Base-by-base conservation (phyloP, 2,329 filamentous ascomycete genomes). In the Alternaria sp. region DNA sequence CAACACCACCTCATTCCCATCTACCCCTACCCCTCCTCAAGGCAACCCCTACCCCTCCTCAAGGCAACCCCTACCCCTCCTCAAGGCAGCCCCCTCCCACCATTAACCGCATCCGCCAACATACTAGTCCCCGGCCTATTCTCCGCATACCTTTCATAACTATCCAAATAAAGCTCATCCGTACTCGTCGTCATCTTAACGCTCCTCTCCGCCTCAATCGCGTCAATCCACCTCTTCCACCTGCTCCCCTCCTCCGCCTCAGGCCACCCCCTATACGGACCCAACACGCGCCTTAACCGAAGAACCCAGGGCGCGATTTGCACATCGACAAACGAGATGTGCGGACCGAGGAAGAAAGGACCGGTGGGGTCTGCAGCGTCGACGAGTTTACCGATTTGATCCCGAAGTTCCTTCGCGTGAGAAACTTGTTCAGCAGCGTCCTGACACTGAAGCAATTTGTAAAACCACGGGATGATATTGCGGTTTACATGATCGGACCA, bases 401-500 rank as follows among this genome's bases (percentile, higher is more conserved):
- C 83, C 67, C 89, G 88, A 26, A 97, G 84, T 63, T 88, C 87
- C 51, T 86, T 84, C 0, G 87, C 87, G 67, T 86, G 82, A 47
- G 86, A 82, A 11, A 86, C 77, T 71, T 91, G 90, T 65, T 88
- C 86, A 13, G 83, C 71, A 17, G 81, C 71, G 13, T 91, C 87
- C 67, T 89, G 86, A 2, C 89, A 87, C 78, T 90, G 89, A 0
- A 96, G 84, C 17, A 93, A 85, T 32, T 86, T 85, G 79, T 93
- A 94, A 82, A 96, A 96, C 11, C 84, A 82, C 0, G 93, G 91
- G 2, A 96, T 87, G 58, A 97, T 88, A 67, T 89, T 85, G 30
- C 90, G 86, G 75, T 96, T 93, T 75, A 93, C 89, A 82, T 96
- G 92, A 68, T 95, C 91, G 25, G 89, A 86, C 93, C 93, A 97